A percentile compares a stretch with the other conserved stretches of the same genome.
Conservation (phyloP, 306 rosid genomes). For the Prinsepia uniflora region DNA sequence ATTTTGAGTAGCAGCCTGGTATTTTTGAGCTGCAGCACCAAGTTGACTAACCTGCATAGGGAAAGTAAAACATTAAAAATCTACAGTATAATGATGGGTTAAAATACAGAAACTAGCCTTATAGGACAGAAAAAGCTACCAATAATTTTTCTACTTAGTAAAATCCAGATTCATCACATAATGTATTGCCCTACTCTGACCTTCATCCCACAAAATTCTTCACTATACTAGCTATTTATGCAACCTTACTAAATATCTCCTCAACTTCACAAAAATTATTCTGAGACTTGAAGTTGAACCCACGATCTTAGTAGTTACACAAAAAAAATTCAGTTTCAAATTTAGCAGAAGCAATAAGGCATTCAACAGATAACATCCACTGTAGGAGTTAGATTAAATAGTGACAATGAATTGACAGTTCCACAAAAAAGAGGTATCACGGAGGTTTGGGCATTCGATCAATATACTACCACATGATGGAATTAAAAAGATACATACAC, state of each 20-base stretch:
- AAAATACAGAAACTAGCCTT: background rate
- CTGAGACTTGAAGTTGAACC: background rate
- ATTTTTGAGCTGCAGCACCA: slow-evolving; percentile 91
- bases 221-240: background rate
- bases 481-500: background rate
- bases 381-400: background rate
- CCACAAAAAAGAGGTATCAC: background rate
- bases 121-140: background rate
- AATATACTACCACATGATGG: background rate
- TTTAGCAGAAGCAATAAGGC: too few species aligned
- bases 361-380: background rate
- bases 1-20: slow-evolving; percentile 89
- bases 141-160: background rate
- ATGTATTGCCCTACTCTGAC: background rate
- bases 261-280: background rate
- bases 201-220: background rate
- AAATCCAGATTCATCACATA: background rate
- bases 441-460: background rate
- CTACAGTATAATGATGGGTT: slow-evolving; percentile 4
- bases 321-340: background rate
- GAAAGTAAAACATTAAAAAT: slow-evolving; percentile 12
- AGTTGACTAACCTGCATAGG: slow-evolving; percentile 83
- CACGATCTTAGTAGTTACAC: background rate
- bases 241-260: background rate
- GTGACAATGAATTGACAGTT: background rate